Percentiles rank a stretch among this genome's conserved stretches.
phyloP scores from a whole-genome alignment of 495 filamentous ascomycete species.

The Durotheca rogersii region DNA sequence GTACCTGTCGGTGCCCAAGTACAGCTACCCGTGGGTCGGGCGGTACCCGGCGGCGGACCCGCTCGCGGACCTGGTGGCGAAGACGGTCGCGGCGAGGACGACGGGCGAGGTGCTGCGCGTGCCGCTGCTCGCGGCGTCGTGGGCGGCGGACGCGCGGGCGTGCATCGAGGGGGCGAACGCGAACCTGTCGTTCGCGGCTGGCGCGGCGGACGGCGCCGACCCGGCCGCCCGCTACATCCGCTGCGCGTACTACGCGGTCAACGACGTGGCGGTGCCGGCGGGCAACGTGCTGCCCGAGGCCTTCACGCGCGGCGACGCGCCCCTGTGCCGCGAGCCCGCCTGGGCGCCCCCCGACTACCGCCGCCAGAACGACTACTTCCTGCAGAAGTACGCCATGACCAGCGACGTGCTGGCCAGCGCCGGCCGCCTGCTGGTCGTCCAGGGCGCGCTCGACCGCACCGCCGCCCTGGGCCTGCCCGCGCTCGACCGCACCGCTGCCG shows the following conservation, averaged over 20 bases:
- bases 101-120: slow-evolving; percentile 20
- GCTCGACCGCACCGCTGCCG: slow-evolving; percentile 19
- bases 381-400: slow-evolving; percentile 21
- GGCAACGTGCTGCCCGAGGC: slow-evolving; percentile 22
- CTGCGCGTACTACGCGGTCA: slow-evolving; percentile 23
- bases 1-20: slow-evolving; percentile 19
- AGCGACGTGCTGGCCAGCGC: slow-evolving; percentile 16
- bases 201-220: slow-evolving; percentile 3
- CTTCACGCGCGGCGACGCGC: slow-evolving; percentile 13
- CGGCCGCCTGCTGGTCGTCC: slow-evolving; percentile 16
- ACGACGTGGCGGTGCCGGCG: slow-evolving; percentile 18
- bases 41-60: slow-evolving; percentile 20
- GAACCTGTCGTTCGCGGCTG: slow-evolving; percentile 18
- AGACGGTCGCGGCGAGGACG: slow-evolving; percentile 11
- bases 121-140: slow-evolving; percentile 22
- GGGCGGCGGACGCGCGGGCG: slow-evolving; percentile 8
- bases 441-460: slow-evolving; percentile 17
- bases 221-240: slow-evolving; percentile 17
- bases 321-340: slow-evolving; percentile 11
- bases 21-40: slow-evolving; percentile 24
- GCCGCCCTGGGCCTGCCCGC: slow-evolving; percentile 24
- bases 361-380: slow-evolving; percentile 24
- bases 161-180: slow-evolving; percentile 18
- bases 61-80: slow-evolving; percentile 8
- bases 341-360: slow-evolving; percentile 17